Evolutionary conservation across 2,329 filamentous ascomycete genomes (phyloP).

Genomic region (Chrysosporium keratinophilum): DNA sequence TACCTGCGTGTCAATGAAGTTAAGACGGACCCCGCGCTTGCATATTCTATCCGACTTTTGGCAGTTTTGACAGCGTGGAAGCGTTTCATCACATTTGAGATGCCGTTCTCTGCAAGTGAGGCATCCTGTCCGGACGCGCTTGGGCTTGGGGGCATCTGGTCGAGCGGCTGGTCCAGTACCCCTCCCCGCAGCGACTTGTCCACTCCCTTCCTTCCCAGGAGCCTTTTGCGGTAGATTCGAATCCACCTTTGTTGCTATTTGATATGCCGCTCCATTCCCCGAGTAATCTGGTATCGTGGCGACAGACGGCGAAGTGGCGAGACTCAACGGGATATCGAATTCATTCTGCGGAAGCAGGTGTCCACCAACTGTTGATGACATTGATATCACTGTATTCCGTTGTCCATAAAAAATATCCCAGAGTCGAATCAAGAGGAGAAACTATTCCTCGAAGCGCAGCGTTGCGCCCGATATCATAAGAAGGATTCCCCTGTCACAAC

Average conservation of each 20-base stretch:
- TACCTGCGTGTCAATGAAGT: slow-evolving; percentile 79
- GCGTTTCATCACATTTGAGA: slow-evolving; percentile 77
- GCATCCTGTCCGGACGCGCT: slow-evolving; percentile 79
- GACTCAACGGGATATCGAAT: slow-evolving; percentile 18
- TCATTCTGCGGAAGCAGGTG: slow-evolving; percentile 19
- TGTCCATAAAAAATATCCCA: slow-evolving; percentile 3
- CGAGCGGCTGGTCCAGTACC: slow-evolving; percentile 13
- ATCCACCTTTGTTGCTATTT: slow-evolving; percentile 10
- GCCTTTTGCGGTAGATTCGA: slow-evolving; percentile 7
- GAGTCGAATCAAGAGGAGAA: background rate
- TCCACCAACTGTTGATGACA: slow-evolving; percentile 19
- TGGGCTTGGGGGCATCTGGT: slow-evolving; percentile 49
- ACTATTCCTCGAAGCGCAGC: slow-evolving; percentile 12
- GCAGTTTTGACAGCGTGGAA: slow-evolving; percentile 63
- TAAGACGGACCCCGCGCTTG: slow-evolving; percentile 74
- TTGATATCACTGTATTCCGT: slow-evolving; percentile 13
- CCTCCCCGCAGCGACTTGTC: slow-evolving; percentile 1
- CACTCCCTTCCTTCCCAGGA: slow-evolving; percentile 5
- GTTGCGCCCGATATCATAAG: slow-evolving; percentile 7
- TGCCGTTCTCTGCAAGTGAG: slow-evolving; percentile 82
- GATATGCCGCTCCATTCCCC: slow-evolving; percentile 12
- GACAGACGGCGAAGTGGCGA: slow-evolving; percentile 12
- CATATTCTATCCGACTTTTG: slow-evolving; percentile 76
- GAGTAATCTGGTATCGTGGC: slow-evolving; percentile 13
- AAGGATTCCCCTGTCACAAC: slow-evolving; percentile 8